phyloP scores from a whole-genome alignment of 2,329 filamentous ascomycete genomes.

The Aaosphaeria pasadenensis region DNA sequence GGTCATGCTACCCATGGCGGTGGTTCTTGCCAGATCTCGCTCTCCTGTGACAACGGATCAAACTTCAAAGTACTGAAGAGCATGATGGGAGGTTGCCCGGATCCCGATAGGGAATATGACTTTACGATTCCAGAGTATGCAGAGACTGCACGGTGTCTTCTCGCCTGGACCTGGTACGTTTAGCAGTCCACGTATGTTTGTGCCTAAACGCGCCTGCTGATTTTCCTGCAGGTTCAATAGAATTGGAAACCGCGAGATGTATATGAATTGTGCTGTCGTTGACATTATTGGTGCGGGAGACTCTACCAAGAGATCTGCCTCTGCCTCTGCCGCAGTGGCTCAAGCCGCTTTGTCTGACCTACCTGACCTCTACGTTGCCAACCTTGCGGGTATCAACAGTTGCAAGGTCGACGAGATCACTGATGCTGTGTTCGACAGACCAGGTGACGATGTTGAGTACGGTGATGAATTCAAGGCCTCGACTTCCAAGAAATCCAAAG shows the following conservation, averaged over 20 bases:
- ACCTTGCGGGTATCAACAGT: conserved; percentile 39
- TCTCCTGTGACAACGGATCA: conserved; percentile 69
- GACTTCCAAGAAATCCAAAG: conserved; percentile 7
- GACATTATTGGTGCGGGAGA: conserved; percentile 58
- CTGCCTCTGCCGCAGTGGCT: conserved; percentile 1
- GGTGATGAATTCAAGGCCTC: conserved; percentile 14
- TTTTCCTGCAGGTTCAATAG: conserved; percentile 57
- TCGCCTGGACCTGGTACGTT: conserved; percentile 62
- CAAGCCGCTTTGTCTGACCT: conserved; percentile 26
- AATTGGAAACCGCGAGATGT: conserved; percentile 77
- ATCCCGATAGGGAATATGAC: conserved; percentile 51
- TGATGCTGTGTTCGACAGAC: conserved; percentile 41
- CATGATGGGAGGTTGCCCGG: conserved; percentile 57
- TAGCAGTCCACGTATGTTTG: too few relatives aligned
- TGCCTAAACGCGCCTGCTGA: background rate
- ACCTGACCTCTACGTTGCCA: conserved; percentile 45
- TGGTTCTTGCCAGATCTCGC: conserved; percentile 72
- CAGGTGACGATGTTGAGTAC: conserved; percentile 40
- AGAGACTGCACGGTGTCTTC: conserved; percentile 59
- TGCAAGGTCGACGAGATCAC: conserved; percentile 38
- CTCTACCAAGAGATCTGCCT: conserved; percentile 53
- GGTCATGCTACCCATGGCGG: conserved; percentile 63
- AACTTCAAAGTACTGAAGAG: conserved; percentile 68
- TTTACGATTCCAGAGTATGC: conserved; percentile 67
- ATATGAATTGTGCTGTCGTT: conserved; percentile 80